Evolutionary conservation across 148 eudicot species (phyloP), one percentile per base, ranked within the genome.

Genomic region (Arbutus unedo): DNA sequence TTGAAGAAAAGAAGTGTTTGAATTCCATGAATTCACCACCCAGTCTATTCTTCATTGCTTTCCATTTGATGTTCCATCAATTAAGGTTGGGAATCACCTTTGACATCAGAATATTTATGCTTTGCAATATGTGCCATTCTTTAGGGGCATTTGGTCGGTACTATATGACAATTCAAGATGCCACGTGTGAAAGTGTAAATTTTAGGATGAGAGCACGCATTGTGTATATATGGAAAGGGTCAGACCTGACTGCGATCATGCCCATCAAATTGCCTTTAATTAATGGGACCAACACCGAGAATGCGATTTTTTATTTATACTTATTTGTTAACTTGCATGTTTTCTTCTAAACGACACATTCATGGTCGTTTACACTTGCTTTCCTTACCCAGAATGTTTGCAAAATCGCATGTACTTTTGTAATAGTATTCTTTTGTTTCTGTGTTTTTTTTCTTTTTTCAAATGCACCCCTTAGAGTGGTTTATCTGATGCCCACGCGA

Each of bases 401-500:
- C 18, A 5, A 44, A 2, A 56, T 78, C 9, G 48, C 53, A 44
- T 47, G 23, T 78, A n/a, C 81, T 54, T 81, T 0, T 50, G 10
- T 70, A 38, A 56, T 74, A 57, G 2, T 86, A 31, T 38, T 19
- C 3, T 45, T 47, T 21, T 38, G 25, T 11, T 38, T 38, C 45
- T 5, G 6, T 9, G 8, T 9, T 9, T 9, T 51, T 19, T 73
- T 8, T 8, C 53, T 23, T 50, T 73, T 44, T n/a, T 56, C 1
- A 60, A 18, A 23, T 81, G 16, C 56, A 55, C 62, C 73, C 76
- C 83, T 76, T 84, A 93, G 96, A 68, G 23, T 66, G 91, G 86
- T 70, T 23, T 89, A 80, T 81, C 88, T 31, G 91, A 54, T 82
- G 85, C 66, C 2, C 51, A 80, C 8, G 48, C 78, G 76, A 88